Conservation (phyloP, 306 rosid species). For the Cucurbita argyrosperma region DNA sequence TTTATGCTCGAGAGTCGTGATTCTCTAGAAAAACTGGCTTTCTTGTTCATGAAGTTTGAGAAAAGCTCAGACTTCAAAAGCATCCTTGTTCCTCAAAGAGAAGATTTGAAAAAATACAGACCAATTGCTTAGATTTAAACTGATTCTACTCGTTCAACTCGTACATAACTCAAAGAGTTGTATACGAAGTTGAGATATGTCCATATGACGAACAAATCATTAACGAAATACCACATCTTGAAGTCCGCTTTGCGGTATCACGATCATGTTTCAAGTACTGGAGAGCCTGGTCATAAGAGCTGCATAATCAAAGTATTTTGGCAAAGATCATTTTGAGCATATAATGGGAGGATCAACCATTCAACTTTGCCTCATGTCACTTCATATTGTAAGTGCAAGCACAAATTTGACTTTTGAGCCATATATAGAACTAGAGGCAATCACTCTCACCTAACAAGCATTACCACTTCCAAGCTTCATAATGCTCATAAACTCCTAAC, state of each 20-base stretch:
- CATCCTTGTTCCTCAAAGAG: background rate
- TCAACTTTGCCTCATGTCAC: background rate
- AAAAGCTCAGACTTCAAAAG: background rate
- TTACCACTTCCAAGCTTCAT: background rate
- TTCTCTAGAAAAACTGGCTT: background rate
- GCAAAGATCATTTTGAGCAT: background rate
- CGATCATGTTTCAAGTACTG: background rate
- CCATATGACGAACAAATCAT: background rate
- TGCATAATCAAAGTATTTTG: background rate
- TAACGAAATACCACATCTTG: background rate
- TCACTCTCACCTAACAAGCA: background rate
- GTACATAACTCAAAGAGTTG: background rate
- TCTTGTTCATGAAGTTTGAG: conserved; percentile 1
- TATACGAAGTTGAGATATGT: background rate
- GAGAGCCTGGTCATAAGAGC: background rate
- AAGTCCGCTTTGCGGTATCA: background rate
- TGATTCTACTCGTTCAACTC: background rate
- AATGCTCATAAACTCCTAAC: background rate
- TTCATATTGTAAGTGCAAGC: conserved; percentile 1
- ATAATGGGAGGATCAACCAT: background rate
- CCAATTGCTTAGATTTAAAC: background rate
- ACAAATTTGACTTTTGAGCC: background rate
- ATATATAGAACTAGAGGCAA: background rate
- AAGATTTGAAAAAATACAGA: background rate
- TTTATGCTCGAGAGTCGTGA: too few species aligned